Conservation (phyloP, 225 moss, liverwort and hornwort genomes). For the Physcomitrium patens region DNA sequence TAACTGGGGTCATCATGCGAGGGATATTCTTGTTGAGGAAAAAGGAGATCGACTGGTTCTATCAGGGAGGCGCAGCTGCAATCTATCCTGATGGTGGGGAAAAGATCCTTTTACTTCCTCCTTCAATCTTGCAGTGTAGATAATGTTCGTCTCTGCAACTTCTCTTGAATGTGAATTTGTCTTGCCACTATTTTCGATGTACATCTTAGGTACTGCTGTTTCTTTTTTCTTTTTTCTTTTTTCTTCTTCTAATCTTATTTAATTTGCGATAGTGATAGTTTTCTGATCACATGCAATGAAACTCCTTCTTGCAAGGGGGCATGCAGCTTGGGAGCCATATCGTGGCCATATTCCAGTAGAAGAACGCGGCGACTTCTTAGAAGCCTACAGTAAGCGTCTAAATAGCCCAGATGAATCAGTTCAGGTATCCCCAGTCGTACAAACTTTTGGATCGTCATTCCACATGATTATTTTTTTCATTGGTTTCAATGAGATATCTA, state of each 20-base stretch:
- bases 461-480: too few relatives aligned
- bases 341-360: constrained; percentile 67
- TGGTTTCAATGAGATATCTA: too few relatives aligned
- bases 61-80: constrained; percentile 77
- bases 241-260: not conserved
- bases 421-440: constrained; percentile 43
- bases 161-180: constrained; percentile 9
- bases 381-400: constrained; percentile 90
- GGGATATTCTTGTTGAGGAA: constrained; percentile 94
- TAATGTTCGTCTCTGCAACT: not conserved
- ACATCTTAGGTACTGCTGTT: not conserved
- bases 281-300: constrained; percentile 25
- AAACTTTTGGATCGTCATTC: too few relatives aligned
- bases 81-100: constrained; percentile 88
- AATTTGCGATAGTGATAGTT: not conserved
- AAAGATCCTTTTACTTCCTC: constrained; percentile 16
- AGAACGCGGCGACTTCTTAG: constrained; percentile 71
- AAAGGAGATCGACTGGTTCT: constrained; percentile 96
- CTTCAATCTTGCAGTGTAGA: constrained; percentile 9
- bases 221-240: not conserved
- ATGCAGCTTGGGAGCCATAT: constrained; percentile 83
- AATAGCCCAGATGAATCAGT: constrained; percentile 58
- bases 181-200: not conserved
- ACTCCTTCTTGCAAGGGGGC: constrained; percentile 33
- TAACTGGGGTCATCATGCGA: constrained; percentile 77